Conservation (phyloP, 1,284 basidiomycete genomes). For the Ustilago curta region DNA sequence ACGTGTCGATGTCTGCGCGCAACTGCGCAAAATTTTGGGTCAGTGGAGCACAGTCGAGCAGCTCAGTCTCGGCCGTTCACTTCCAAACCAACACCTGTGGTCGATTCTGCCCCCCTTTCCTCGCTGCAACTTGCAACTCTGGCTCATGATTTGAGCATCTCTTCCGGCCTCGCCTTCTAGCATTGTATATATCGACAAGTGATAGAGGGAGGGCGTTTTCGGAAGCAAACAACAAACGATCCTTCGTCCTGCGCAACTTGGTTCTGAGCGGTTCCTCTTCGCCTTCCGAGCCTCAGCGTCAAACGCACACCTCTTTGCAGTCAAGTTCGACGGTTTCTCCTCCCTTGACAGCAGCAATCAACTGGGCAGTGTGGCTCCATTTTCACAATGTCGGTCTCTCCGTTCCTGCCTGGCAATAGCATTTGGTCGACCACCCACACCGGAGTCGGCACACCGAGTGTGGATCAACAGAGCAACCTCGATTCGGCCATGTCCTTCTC, state of each 20-base stretch:
- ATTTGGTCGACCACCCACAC: conserved; percentile 42
- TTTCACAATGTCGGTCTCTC: conserved; percentile 41
- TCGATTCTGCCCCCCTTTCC: background rate
- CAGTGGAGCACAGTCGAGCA: conserved; percentile 4
- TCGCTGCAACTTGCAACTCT: background rate
- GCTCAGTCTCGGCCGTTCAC: background rate
- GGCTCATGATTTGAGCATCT: conserved; percentile 1
- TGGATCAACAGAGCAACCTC: conserved; percentile 4
- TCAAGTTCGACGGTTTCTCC: background rate
- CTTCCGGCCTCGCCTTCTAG: background rate
- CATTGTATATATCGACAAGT: background rate
- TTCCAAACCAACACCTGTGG: background rate
- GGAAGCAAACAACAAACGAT: background rate
- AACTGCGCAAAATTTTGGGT: background rate
- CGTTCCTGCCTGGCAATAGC: conserved; percentile 45
- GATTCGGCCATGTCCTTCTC: conserved; percentile 8
- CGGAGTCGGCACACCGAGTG: conserved; percentile 9
- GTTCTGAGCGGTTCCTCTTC: no score
- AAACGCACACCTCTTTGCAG: conserved; percentile 1
- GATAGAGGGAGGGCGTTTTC: background rate
- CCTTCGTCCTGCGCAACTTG: background rate
- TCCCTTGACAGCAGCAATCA: no score
- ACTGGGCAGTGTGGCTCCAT: conserved; percentile 5
- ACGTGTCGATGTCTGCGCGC: conserved; percentile 8
- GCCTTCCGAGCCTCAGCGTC: background rate